Evolutionary conservation across 73 alveolate species (phyloP).

Genomic region (Tetrahymena malaccensis): DNA sequence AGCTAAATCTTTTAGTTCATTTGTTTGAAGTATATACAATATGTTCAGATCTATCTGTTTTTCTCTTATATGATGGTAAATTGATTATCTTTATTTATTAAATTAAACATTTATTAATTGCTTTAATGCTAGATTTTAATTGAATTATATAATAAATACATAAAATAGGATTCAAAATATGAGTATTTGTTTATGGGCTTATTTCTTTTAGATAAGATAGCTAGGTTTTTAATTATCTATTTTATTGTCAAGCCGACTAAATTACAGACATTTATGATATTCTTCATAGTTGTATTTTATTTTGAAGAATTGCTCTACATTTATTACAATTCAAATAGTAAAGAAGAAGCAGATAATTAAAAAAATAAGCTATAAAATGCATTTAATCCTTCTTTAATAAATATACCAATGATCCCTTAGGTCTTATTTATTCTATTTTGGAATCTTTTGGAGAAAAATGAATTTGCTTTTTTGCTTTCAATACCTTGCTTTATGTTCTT

Average conservation of each 20-base stretch:
- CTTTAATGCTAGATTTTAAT: neutral
- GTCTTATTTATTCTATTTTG: neutral
- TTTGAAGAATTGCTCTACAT: neutral
- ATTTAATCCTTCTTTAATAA: neutral
- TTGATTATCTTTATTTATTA: neutral
- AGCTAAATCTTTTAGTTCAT: neutral
- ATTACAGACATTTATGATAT: neutral
- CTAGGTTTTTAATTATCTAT: neutral
- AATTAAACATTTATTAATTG: neutral
- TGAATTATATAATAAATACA: neutral
- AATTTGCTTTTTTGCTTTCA: neutral
- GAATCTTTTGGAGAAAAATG: neutral
- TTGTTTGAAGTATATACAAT: neutral
- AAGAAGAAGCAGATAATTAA: neutral
- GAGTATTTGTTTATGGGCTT: neutral
- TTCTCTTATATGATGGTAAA: neutral
- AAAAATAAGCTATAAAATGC: neutral
- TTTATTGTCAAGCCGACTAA: neutral
- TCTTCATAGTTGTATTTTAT: neutral
- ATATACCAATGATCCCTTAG: neutral
- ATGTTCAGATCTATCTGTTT: neutral
- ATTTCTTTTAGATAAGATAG: neutral
- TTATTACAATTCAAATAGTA: neutral
- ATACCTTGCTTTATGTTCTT: neutral
- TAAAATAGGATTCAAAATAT: neutral